Evolutionary conservation across 192 early-diverging fungal genomes (phyloP), one percentile per base, ranked within the genome.

Genomic region (Linnemannia exigua): DNA sequence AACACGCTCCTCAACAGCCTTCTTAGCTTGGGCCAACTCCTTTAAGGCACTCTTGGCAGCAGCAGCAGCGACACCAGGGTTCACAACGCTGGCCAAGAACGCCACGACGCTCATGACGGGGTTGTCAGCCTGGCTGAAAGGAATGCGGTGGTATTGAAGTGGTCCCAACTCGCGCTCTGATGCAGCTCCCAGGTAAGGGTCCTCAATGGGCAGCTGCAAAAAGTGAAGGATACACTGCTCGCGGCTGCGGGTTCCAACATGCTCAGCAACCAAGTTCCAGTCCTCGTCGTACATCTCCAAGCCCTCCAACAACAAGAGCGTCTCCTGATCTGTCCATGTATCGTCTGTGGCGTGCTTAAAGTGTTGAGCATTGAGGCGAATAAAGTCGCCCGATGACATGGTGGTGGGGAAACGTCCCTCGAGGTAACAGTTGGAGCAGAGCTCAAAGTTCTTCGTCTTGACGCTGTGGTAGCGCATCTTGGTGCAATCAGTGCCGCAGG

Each of bases 261-360:
- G 96, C 69, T 97, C 96, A 47, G 98, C 93, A 47, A 99, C 93
- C 70, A 94, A 92, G 74, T 91, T 90, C 98, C 98, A 99, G 80
- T 99, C 97, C 68, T 98, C 95, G 58, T 98, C 96, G 90, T 91
- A 98, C 90, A 97, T 90, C 80, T 99, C 98, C 33, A 99, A 86
- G 2, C 93, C 98, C 91, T 99, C 98, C 36, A 99, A 88, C 51
- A 99, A 90, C 61, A 96, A 84, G 38, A 98, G 88, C 11, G 92
- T 95, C 82, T 99, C 98, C 79, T 96, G 93, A 72, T 97, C 94
- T 12, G 89, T 93, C 98, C 98, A 99, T 70, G 90, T 84, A 54
- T 92, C 93, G 54, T 91, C 93, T 41, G 90, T 88, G 25, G 89
- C 90, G 67, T 89, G 90, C 37, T 89, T 89, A 51, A 89, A 91